Evolutionary conservation across 306 rosid species (phyloP).

Genomic region (Begonia masoniana): DNA sequence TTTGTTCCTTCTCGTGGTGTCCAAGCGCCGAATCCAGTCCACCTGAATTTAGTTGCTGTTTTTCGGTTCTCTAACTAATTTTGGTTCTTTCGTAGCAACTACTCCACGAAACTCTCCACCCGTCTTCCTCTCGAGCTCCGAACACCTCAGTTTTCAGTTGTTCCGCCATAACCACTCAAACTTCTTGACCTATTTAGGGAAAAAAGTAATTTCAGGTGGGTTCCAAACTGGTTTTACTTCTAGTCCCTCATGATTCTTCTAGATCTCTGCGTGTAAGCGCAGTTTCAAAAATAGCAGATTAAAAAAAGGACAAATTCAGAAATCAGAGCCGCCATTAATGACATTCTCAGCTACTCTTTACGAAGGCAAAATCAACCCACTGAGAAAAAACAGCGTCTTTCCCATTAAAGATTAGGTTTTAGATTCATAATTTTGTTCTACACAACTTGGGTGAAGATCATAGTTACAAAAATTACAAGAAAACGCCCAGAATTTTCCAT

Average conservation of each 20-base stretch:
- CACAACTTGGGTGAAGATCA: conserved; percentile 83
- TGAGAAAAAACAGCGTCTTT: no score
- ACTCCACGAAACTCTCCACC: conserved; percentile 10
- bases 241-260: no score
- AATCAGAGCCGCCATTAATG: no score
- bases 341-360: no score
- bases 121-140: background rate
- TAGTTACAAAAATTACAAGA: conserved; percentile 77
- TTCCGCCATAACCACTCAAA: no score
- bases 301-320: no score
- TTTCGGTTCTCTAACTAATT: background rate
- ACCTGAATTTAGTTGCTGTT: background rate
- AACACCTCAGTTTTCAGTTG: background rate
- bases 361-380: no score
- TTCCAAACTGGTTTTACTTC: no score
- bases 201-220: no score
- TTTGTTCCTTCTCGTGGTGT: background rate
- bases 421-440: conserved; percentile 12
- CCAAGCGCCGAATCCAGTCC: background rate
- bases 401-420: background rate
- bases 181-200: no score
- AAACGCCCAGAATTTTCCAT: conserved; percentile 85
- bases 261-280: no score
- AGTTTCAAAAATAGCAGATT: no score
- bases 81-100: conserved; percentile 13